Percentiles rank a stretch among this genome's conserved stretches.
Evolutionary conservation across 2,329 filamentous ascomycete genomes (phyloP).

Genomic region (Aspergillus sojae): DNA sequence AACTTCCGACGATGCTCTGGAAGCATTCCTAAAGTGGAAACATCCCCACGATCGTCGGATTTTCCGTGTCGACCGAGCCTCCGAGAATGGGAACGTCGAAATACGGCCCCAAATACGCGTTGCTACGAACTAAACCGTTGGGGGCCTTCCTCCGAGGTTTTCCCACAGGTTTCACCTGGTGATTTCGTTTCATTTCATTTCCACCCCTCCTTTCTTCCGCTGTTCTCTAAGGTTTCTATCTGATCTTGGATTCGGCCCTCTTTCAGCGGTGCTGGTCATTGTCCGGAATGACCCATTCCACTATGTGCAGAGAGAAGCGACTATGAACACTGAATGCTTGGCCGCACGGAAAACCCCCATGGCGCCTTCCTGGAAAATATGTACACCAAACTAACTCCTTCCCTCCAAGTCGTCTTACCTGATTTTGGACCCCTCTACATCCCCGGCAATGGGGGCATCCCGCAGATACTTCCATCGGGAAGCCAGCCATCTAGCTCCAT

Average conservation of each 20-base stretch:
- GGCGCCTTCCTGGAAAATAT: neutral
- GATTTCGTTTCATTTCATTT: neutral
- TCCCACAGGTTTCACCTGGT: constrained; percentile 1
- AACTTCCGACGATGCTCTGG: neutral
- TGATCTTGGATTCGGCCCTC: neutral
- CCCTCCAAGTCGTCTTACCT: neutral
- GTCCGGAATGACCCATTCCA: neutral
- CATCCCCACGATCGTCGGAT: neutral
- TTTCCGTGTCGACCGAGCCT: neutral
- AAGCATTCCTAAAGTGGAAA: neutral
- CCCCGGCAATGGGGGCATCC: constrained; percentile 31
- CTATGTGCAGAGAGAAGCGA: neutral
- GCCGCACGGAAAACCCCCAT: neutral
- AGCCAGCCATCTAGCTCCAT: constrained; percentile 37
- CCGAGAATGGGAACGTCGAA: neutral
- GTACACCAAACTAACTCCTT: neutral
- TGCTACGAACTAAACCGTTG: neutral
- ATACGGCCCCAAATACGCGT: constrained; percentile 1
- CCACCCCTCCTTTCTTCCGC: neutral
- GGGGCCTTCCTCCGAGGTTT: neutral
- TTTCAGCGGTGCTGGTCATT: neutral
- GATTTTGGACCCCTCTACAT: constrained; percentile 17
- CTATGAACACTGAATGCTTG: neutral
- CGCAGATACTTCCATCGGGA: constrained; percentile 33
- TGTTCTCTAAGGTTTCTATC: neutral